Base-by-base conservation (phyloP, 768 basidiomycete genomes). In the Myochromella boudieri region DNA sequence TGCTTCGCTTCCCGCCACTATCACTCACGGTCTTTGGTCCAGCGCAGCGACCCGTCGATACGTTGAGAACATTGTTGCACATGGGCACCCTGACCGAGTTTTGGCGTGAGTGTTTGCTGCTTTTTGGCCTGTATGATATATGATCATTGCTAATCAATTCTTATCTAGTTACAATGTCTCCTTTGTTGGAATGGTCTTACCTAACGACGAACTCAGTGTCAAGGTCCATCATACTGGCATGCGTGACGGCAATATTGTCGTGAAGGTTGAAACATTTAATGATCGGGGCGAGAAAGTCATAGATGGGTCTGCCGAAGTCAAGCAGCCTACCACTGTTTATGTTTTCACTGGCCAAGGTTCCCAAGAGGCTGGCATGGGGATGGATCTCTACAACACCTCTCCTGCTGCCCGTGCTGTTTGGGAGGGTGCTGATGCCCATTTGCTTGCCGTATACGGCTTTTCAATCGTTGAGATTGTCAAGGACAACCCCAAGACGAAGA, bases 291-390 rank as follows among this genome's bases (percentile, higher is more conserved):
- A 95, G 66, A 97, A 91, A 70, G 92, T 99, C 46, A 74, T 99
- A 25, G 82, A 87, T 53, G 97, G 97, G 28, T 81, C 89, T 11
- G 92, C 95, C 2, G 93, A 98, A 65, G 93, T 98, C 51, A 83
- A 84, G 2, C 97, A 99, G 64, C 85, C 95, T 1, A 77, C 81
- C 14, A 95, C 94, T 4, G 92, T 91, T 26, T 98, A 97, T 56
- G 93, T 97, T 56, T 98, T 98, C 77, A 98, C 95, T 31, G 95
- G 95, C 24, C 95, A 98, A 64, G 95, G 95, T 45, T 97, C 95
- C 5, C 95, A 98, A 64, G 95, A 98, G 68, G 85, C 86, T 37
- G 93, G 95, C 15, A 98, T 99, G 97, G 97, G 97, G 15, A 98
- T 99, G 94, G 95, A 97, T 55, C 80, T 99, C 2, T 99, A 97